Base-by-base conservation (phyloP, 2,329 filamentous ascomycete genomes). In the Fusarium siculi region DNA sequence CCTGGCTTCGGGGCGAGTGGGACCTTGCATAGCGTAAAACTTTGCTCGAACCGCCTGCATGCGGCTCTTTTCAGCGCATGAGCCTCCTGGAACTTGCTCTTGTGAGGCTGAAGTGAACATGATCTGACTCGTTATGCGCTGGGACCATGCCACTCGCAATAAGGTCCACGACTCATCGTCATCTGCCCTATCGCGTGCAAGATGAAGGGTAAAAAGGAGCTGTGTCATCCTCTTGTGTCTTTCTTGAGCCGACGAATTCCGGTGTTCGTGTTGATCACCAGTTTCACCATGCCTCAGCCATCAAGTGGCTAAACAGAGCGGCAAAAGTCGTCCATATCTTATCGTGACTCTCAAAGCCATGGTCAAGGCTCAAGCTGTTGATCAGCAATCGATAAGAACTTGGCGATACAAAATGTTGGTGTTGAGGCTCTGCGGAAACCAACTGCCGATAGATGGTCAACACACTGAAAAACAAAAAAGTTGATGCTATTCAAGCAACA, bases 361-460 rank as follows among this genome's bases (percentile, higher is more conserved):
- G 15, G 30, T 42, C 47, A 37, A 64, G 46, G 37, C 69, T 56
- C 46, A 44, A 21, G 37, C 25, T 60, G 68, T 47, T 36, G 72
- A 72, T 68, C 63, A 42, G 37, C 42, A 37, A 68, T 42, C 32
- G 68, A 70, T 57, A 67, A 67, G 68, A 36, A 40, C n/a, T 57
- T 56, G 63, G 36, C 42, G 52, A 61, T 53, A 62, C 53, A 18
- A 36, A 32, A 32, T 40, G 8, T 5, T 68, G 63, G 68, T 42
- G 63, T 74, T 74, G 72, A 74, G 72, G 72, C 72, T 74, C 72
- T 72, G 68, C 68, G 63, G 63, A 53, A 69, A 14, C 25, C 66
- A 73, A 72, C 36, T 74, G 34, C 72, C 72, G 56, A 69, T 44
- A 18, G 34, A 53, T 34, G 58, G 61, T 72, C 55, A 58, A 55